Evolutionary conservation across 371 early-diverging fungal species (phyloP).

Genomic region (Rhizopus delemar): DNA sequence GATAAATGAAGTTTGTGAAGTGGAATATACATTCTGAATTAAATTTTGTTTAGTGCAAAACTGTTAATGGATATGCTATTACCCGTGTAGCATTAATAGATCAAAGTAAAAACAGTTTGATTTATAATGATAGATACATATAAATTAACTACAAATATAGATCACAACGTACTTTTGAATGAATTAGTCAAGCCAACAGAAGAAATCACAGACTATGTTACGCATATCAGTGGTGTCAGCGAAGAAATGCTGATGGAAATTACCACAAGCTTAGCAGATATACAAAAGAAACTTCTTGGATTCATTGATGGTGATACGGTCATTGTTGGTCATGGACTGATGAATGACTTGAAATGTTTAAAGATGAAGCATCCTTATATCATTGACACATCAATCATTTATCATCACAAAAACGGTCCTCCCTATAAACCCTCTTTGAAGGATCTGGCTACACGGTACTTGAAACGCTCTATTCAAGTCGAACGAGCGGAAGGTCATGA

Average conservation of each 20-base stretch:
- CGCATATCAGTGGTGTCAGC: slow-evolving; percentile 70
- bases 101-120: slow-evolving; percentile 23
- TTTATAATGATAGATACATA: background rate
- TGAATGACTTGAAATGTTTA: slow-evolving; percentile 71
- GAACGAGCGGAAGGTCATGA: slow-evolving; percentile 60
- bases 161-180: slow-evolving; percentile 55
- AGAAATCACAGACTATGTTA: slow-evolving; percentile 69
- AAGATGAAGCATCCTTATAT: slow-evolving; percentile 60
- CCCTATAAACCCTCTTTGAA: slow-evolving; percentile 60
- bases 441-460: slow-evolving; percentile 54
- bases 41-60: slow-evolving; percentile 53
- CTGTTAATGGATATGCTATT: slow-evolving; percentile 62
- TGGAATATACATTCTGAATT: background rate
- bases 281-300: slow-evolving; percentile 46
- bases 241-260: slow-evolving; percentile 47
- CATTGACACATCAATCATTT: slow-evolving; percentile 71
- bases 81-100: slow-evolving; percentile 68
- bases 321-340: slow-evolving; percentile 74
- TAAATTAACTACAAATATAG: slow-evolving; percentile 25
- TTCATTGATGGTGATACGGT: slow-evolving; percentile 56
- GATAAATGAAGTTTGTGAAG: background rate
- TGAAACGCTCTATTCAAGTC: slow-evolving; percentile 60
- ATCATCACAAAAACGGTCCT: slow-evolving; percentile 60
- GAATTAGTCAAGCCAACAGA: slow-evolving; percentile 64
- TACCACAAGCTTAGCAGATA: slow-evolving; percentile 52